Conservation (phyloP, 139 green algal genomes). For the Chara braunii region DNA sequence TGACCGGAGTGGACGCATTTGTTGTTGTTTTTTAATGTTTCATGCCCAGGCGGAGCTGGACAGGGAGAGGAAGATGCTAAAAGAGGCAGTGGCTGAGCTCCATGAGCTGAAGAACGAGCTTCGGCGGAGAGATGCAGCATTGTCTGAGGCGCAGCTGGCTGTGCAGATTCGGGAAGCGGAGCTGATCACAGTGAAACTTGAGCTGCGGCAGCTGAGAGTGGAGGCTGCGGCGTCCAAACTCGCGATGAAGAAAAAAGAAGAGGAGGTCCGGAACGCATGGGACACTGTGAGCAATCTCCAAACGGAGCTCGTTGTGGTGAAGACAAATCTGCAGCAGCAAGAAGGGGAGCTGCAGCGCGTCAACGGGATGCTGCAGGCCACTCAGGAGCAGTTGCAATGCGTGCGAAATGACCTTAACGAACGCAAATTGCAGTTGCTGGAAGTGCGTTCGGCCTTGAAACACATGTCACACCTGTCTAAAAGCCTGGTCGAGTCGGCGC, state of each 20-base stretch:
- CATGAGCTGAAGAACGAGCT: neutral
- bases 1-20: too few relatives aligned
- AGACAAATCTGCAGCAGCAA: conserved; percentile 5
- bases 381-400: neutral
- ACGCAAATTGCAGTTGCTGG: conserved; percentile 5
- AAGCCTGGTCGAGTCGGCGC: conserved; percentile 8
- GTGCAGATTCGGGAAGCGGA: conserved; percentile 27
- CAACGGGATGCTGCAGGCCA: conserved; percentile 9
- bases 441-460: conserved; percentile 10
- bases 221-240: conserved; percentile 7
- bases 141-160: conserved; percentile 23
- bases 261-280: conserved; percentile 5
- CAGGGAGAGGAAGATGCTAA: neutral
- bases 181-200: conserved; percentile 15
- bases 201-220: conserved; percentile 18
- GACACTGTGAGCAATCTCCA: neutral
- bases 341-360: conserved; percentile 8
- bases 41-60: too few relatives aligned
- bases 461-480: conserved; percentile 30
- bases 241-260: conserved; percentile 8
- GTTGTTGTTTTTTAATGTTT: too few relatives aligned
- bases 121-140: neutral
- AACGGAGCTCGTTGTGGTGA: conserved; percentile 16
- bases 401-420: conserved; percentile 6
- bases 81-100: conserved; percentile 7